Base-by-base conservation (phyloP, 495 filamentous ascomycete species). In the Evernia prunastri region DNA sequence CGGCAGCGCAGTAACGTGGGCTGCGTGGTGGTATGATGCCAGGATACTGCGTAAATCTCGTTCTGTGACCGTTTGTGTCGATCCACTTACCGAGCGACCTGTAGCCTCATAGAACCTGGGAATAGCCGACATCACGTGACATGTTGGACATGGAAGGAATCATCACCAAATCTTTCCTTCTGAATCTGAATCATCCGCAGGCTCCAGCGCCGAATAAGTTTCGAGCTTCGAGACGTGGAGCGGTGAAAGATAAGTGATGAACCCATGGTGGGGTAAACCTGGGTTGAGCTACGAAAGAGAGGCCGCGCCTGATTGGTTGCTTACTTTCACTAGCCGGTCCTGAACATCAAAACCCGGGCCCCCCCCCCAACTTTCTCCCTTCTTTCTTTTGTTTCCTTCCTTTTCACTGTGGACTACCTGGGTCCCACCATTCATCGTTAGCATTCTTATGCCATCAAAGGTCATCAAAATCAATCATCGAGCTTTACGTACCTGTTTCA, bases 271-370 rank as follows among this genome's bases (percentile, higher is more conserved):
- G 56, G 62, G 62, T 64, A 64, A 49, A 36, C 4, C 17, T 12
- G 20, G 39, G 10, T 11, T 51, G 27, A 43, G 56, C n/a, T 40
- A 43, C 12, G 31, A 35, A 39, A 25, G 35, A 5, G 10, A 2
- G 25, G n/a, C 35, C 40, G 20, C 31, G 42, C 35, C 58, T 63
- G 59, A 69, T 69, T 69, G 65, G 68, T 47, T 61, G 59, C 45
- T 51, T 53, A 58, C 58, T 51, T 54, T 58, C 65, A 49, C 65
- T 67, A 64, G 54, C 54, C 68, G 25, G 23, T 58, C 37, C 58
- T 39, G 57, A 67, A 62, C 37, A 65, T 54, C 61, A 67, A 69
- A 69, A 67, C 58, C 61, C 58, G 37, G 56, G 31, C 6, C 23
- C 37, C 61, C 37, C 61, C 58, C 68, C 68, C 54, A 49, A 33